Percentiles rank a stretch among this genome's conserved stretches.
These are phyloP conservation scores for Ehretia macrophylla DNA, from an alignment of 257 asterid species.

Conservation along the genomic window DNA sequence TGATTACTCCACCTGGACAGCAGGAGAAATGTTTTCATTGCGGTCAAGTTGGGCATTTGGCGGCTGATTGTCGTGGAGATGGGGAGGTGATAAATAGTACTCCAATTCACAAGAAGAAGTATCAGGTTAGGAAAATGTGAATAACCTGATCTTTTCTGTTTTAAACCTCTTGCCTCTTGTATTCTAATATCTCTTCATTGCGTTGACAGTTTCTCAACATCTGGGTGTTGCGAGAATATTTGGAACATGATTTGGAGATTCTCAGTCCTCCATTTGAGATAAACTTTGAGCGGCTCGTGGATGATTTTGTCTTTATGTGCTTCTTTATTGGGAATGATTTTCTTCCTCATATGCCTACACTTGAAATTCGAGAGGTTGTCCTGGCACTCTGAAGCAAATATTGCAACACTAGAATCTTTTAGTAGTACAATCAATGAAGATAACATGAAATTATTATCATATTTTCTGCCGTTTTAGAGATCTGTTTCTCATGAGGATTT, in stretches of 20 bases:
- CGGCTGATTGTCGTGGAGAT: slow-evolving; percentile 71
- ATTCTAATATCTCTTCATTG: slow-evolving; percentile 9
- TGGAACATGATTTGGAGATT: slow-evolving; percentile 77
- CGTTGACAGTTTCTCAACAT: slow-evolving; percentile 72
- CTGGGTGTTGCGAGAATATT: slow-evolving; percentile 89
- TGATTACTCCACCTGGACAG: slow-evolving; percentile 67
- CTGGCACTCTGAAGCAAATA: background rate
- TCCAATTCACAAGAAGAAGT: slow-evolving; percentile 78
- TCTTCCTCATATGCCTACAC: slow-evolving; percentile 98
- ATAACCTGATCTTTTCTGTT: slow-evolving; percentile 15
- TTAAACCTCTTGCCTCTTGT: slow-evolving; percentile 3
- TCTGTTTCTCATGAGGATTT: too few relatives aligned
- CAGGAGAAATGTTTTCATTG: slow-evolving; percentile 90
- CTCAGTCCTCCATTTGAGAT: slow-evolving; percentile 63
- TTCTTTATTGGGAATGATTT: slow-evolving; percentile 98
- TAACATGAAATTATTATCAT: too few relatives aligned
- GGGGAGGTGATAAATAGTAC: slow-evolving; percentile 44
- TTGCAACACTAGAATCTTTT: slow-evolving; percentile 3
- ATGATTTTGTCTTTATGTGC: slow-evolving; percentile 90
- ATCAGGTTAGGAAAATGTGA: slow-evolving; percentile 57
- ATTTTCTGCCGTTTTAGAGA: too few relatives aligned
- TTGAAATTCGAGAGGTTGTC: slow-evolving; percentile 93
- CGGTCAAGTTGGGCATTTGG: slow-evolving; percentile 90
- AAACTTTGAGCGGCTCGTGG: slow-evolving; percentile 91
- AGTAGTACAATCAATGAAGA: too few relatives aligned